Percentiles rank a stretch among this genome's conserved stretches.
These are phyloP conservation scores for Scheffersomyces illinoinensis DNA, from an alignment of 1,139 yeast genomes.

Conservation along the genomic window DNA sequence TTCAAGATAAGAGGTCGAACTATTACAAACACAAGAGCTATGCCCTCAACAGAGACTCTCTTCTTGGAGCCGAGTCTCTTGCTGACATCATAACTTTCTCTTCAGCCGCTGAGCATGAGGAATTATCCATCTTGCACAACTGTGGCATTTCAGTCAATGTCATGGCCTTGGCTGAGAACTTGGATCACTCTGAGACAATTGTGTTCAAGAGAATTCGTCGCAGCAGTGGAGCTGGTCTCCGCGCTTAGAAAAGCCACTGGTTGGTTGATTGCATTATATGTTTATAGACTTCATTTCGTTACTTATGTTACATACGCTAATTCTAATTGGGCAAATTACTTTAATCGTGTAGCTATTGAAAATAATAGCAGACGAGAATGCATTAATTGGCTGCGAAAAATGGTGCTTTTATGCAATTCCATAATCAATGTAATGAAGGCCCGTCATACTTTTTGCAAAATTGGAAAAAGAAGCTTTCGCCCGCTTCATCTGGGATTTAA, in stretches of 20 bases:
- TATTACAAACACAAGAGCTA: slow-evolving; percentile 17
- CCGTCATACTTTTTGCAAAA: too few relatives aligned
- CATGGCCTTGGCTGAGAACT: slow-evolving; percentile 1
- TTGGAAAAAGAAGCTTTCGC: too few relatives aligned
- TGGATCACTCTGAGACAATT: neutral
- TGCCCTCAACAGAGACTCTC: slow-evolving; percentile 1
- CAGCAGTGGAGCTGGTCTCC: neutral
- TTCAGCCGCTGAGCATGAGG: slow-evolving; percentile 9
- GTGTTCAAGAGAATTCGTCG: neutral
- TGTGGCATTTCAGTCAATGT: slow-evolving; percentile 27
- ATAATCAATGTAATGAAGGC: too few relatives aligned
- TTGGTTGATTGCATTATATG: neutral
- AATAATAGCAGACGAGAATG: neutral
- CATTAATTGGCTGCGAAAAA: neutral
- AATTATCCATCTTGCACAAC: slow-evolving; percentile 13
- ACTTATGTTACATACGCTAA: neutral
- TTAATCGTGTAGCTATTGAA: neutral
- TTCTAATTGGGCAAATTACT: neutral
- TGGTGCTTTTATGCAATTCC: neutral
- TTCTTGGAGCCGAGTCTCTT: slow-evolving; percentile 4
- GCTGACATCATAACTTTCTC: slow-evolving; percentile 9
- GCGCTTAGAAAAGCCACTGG: neutral
- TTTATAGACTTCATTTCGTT: neutral
- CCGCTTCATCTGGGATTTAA: too few relatives aligned
- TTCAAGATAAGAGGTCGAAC: slow-evolving; percentile 18